A percentile compares a stretch with the other conserved stretches of the same genome.
Conservation (phyloP, 306 rosid species). For the Malus fusca region DNA sequence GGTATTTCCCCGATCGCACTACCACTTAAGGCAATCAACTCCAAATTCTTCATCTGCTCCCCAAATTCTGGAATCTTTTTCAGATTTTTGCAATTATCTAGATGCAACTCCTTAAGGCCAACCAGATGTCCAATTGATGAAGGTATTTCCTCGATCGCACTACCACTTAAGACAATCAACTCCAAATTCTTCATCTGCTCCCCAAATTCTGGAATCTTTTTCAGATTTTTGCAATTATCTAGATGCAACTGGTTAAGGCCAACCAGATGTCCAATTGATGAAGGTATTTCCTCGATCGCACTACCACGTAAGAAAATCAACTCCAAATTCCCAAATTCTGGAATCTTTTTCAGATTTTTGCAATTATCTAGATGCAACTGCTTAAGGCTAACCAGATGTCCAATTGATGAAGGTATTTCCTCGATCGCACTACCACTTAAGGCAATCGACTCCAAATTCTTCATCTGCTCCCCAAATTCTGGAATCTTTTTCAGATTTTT, state of each 20-base stretch:
- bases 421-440: no score
- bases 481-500: background rate
- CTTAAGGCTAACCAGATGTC: no score
- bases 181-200: background rate
- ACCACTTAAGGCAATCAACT: rapidly evolving
- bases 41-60: no score
- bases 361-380: rapidly evolving
- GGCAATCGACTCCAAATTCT: background rate
- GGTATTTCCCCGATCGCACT: no score
- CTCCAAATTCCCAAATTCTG: background rate
- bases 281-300: background rate
- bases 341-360: background rate
- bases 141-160: no score
- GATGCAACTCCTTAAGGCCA: rapidly evolving
- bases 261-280: no score
- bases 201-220: background rate
- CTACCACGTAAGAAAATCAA: rapidly evolving
- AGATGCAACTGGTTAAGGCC: rapidly evolving
- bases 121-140: no score
- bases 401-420: no score
- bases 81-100: no score
- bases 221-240: background rate
- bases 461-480: background rate
- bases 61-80: no score
- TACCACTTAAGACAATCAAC: rapidly evolving